phyloP scores from a whole-genome alignment of 768 basidiomycete species.

The Lepiota brunneoincarnata region DNA sequence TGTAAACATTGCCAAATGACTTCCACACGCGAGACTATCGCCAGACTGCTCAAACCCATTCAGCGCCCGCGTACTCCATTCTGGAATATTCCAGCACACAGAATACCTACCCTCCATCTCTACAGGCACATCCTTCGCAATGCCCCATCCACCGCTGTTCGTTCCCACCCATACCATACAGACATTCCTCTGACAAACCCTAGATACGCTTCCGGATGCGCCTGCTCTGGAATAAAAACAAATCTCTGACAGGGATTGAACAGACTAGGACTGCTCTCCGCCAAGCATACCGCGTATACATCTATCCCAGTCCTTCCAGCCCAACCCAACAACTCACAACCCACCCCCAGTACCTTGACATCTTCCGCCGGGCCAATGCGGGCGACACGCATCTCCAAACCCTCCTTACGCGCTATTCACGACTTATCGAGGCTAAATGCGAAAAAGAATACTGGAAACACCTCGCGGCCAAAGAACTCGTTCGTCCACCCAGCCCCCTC shows the following conservation, averaged over 20 bases:
- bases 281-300: constrained; percentile 56
- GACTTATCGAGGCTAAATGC: constrained; percentile 48
- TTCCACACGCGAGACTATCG: constrained; percentile 19
- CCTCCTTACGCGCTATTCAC: constrained; percentile 56
- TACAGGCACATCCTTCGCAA: constrained; percentile 67
- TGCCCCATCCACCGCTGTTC: constrained; percentile 55
- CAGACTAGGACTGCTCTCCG: constrained; percentile 44
- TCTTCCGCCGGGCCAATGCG: constrained; percentile 48
- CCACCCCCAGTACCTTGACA: constrained; percentile 53
- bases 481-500: constrained; percentile 25
- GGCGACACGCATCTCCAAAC: constrained; percentile 47
- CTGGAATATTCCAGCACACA: constrained; percentile 67
- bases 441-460: constrained; percentile 47
- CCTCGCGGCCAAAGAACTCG: constrained; percentile 50
- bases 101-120: constrained; percentile 66
- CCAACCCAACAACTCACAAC: background rate
- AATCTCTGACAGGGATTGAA: constrained; percentile 50
- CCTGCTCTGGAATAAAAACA: constrained; percentile 50
- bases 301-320: background rate
- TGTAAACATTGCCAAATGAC: constrained; percentile 23
- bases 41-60: constrained; percentile 50
- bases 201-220: constrained; percentile 61
- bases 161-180: constrained; percentile 17
- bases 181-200: background rate
- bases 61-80: constrained; percentile 62